These are phyloP conservation scores for Gossypium thurberi DNA, from an alignment of 345 rosid genomes.

Conservation along the genomic window DNA sequence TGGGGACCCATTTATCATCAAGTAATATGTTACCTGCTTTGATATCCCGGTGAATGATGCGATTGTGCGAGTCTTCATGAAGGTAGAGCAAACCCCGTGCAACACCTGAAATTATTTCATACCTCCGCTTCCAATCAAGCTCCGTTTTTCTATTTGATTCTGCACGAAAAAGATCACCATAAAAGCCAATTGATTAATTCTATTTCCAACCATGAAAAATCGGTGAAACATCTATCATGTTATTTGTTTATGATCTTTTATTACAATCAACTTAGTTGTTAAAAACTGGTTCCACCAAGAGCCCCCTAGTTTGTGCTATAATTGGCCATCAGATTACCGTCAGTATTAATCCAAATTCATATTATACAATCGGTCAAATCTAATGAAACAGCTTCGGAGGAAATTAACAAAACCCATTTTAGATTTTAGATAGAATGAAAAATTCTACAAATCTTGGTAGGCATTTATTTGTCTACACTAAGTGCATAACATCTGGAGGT, in stretches of 20 bases:
- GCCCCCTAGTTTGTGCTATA: constrained; percentile 6
- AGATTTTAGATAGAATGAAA: neutral
- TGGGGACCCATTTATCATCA: constrained; percentile 91
- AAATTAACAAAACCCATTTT: neutral
- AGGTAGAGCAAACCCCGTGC: constrained; percentile 93
- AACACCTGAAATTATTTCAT: constrained; percentile 65
- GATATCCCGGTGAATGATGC: constrained; percentile 92
- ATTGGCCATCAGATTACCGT: constrained; percentile 11
- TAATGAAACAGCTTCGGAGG: neutral
- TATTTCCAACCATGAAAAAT: constrained; percentile 1
- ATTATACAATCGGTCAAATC: neutral
- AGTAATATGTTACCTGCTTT: constrained; percentile 92
- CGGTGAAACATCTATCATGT: neutral
- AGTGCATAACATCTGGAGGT: neutral
- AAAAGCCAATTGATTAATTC: neutral
- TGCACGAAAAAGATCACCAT: constrained; percentile 19
- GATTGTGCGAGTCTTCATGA: constrained; percentile 74
- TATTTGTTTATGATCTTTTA: neutral
- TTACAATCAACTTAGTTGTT: constrained; percentile 2
- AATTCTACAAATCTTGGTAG: neutral
- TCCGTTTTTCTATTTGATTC: constrained; percentile 40
- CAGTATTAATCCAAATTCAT: neutral
- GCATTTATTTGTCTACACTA: neutral
- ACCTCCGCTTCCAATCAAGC: constrained; percentile 80
- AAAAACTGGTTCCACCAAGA: constrained; percentile 1